Evolutionary conservation across 495 filamentous ascomycete genomes (phyloP).

Genomic region (Xylaria bambusicola): DNA sequence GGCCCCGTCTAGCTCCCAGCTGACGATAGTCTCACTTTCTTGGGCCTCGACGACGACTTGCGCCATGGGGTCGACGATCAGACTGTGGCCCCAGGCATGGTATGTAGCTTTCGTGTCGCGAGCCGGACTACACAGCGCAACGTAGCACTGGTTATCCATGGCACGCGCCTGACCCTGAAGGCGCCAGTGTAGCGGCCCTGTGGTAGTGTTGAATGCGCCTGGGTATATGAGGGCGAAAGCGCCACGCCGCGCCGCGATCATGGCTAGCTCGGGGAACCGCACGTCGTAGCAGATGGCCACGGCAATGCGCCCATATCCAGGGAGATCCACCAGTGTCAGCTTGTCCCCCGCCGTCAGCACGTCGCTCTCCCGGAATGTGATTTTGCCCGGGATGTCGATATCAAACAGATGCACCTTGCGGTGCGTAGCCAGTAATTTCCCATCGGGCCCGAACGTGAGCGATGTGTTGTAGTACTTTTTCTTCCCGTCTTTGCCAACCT

Average conservation of each 20-base stretch:
- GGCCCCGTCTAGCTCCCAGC: conserved; percentile 69
- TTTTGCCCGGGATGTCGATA: conserved; percentile 95
- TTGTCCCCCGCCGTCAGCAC: conserved; percentile 81
- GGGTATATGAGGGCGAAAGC: conserved; percentile 88
- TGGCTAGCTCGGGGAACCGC: conserved; percentile 92
- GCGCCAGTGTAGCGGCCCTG: conserved; percentile 88
- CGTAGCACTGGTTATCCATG: conserved; percentile 93
- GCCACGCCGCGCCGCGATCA: conserved; percentile 72
- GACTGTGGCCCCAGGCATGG: conserved; percentile 87
- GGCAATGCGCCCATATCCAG: conserved; percentile 81
- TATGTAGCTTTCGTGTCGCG: conserved; percentile 77
- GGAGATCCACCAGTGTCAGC: conserved; percentile 77
- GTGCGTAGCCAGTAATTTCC: conserved; percentile 78
- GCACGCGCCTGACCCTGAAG: conserved; percentile 81
- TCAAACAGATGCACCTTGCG: conserved; percentile 98
- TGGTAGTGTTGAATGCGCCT: conserved; percentile 93
- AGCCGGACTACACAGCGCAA: conserved; percentile 88
- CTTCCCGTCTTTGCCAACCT: conserved; percentile 20
- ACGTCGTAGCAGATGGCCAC: conserved; percentile 97
- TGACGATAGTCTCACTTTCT: conserved; percentile 74
- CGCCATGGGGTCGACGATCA: conserved; percentile 90
- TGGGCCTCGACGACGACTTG: conserved; percentile 71
- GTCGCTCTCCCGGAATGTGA: conserved; percentile 87
- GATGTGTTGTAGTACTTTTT: conserved; percentile 91
- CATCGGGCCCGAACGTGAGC: conserved; percentile 76